phyloP scores from a whole-genome alignment of 106 monocot genomes.

The Amphibolis antarctica region DNA sequence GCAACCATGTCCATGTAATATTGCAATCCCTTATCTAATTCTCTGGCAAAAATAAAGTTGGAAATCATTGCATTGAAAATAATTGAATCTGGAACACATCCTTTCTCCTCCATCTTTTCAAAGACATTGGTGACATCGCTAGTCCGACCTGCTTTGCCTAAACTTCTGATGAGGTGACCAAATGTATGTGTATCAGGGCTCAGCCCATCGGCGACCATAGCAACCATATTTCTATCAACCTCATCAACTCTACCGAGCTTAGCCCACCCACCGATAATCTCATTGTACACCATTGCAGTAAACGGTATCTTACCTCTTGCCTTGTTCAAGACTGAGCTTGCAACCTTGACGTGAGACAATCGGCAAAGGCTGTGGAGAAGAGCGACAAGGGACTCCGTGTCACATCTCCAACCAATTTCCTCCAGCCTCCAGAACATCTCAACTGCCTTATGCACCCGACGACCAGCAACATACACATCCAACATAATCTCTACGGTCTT shows the following conservation, averaged over 20 bases:
- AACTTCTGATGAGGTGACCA: slow-evolving; percentile 38
- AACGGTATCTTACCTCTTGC: slow-evolving; percentile 40
- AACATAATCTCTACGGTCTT: slow-evolving; percentile 45
- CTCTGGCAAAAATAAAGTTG: slow-evolving; percentile 42
- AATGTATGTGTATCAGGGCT: slow-evolving; percentile 45
- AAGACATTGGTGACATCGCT: slow-evolving; percentile 45
- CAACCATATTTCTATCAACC: slow-evolving; percentile 33
- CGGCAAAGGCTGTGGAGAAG: slow-evolving; percentile 52
- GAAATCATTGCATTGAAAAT: slow-evolving; percentile 65
- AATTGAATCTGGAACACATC: slow-evolving; percentile 27
- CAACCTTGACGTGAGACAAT: slow-evolving; percentile 58
- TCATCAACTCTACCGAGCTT: slow-evolving; percentile 60
- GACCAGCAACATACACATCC: slow-evolving; percentile 46
- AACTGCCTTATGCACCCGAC: slow-evolving; percentile 49
- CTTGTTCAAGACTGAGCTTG: slow-evolving; percentile 39
- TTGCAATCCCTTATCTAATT: slow-evolving; percentile 45
- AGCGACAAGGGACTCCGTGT: slow-evolving; percentile 32
- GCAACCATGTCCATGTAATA: slow-evolving; percentile 51
- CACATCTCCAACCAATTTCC: slow-evolving; percentile 30
- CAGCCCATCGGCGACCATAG: slow-evolving; percentile 47
- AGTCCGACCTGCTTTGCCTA: slow-evolving; percentile 51
- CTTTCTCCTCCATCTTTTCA: slow-evolving; percentile 44
- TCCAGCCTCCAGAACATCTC: slow-evolving; percentile 45
- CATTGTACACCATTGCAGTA: slow-evolving; percentile 43
- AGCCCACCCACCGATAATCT: slow-evolving; percentile 71